Percentiles rank a stretch among this genome's conserved stretches.
Conservation (phyloP, 176 grass and related monocot genomes). For the Bolboschoenus planiculmis region DNA sequence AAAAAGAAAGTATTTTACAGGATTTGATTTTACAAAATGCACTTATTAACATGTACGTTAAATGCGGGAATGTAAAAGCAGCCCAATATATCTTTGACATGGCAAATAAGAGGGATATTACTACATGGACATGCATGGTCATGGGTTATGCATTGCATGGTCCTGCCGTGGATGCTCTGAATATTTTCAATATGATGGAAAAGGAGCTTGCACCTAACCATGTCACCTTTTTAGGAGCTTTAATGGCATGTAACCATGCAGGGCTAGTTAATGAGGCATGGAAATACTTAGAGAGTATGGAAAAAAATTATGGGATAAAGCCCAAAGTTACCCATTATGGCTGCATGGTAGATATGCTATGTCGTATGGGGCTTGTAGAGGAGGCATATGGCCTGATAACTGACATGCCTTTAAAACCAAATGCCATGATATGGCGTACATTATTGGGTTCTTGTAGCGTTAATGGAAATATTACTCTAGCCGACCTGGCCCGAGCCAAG, state of each 20-base stretch:
- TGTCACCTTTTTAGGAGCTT: conserved; percentile 67
- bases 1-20: conserved; percentile 33
- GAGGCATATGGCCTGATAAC: conserved; percentile 57
- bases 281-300: conserved; percentile 58
- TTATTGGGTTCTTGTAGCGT: conserved; percentile 73
- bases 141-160: conserved; percentile 78
- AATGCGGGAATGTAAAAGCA: conserved; percentile 56
- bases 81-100: conserved; percentile 51
- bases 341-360: conserved; percentile 86
- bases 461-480: conserved; percentile 67
- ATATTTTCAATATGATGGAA: conserved; percentile 51
- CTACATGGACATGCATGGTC: conserved; percentile 74
- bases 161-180: conserved; percentile 43
- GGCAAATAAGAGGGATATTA: conserved; percentile 41
- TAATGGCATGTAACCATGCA: conserved; percentile 68
- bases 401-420: conserved; percentile 35
- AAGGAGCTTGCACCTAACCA: conserved; percentile 47
- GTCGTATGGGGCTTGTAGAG: conserved; percentile 65
- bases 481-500: conserved; percentile 33
- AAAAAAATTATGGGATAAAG: conserved; percentile 43
- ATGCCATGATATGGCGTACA: conserved; percentile 70
- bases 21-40: conserved; percentile 58
- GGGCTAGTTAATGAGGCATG: conserved; percentile 50
- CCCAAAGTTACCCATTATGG: conserved; percentile 65
- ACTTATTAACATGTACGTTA: conserved; percentile 73